Base-by-base conservation (phyloP, 192 early-diverging fungal genomes). In the Umbelopsis ramanniana region DNA sequence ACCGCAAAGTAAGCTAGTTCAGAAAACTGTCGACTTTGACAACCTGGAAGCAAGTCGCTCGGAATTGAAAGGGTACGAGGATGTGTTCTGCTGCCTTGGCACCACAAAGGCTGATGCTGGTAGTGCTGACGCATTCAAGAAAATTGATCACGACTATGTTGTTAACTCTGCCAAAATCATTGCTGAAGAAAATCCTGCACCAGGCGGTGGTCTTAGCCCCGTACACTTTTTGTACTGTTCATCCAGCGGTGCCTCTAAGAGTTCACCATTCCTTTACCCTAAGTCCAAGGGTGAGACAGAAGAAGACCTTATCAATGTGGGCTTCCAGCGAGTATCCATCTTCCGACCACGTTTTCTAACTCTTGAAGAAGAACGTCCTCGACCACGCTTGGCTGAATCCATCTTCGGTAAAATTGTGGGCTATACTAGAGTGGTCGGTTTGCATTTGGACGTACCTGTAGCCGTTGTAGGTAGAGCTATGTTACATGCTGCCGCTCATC, bases 61-160 rank as follows among this genome's bases (percentile, higher is more conserved):
- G 3, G 82, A 55, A 5, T 84, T 89, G 43, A 71, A 67, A 19
- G 83, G 82, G 15, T 67, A 80, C 22, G 76, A 83, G 87, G 82
- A 86, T 53, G 88, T 92, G 35, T 94, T 88, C 72, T 91, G 89
- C 72, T 84, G 89, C 67, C 81, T 96, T 7, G 93, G 87, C 35
- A 93, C 92, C 1, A 94, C 93, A 3, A 83, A 87, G 3, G 82
- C 79, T 2, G 84, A 81, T 63, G 88, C 90, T 50, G 93, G 93
- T 8, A 78, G 78, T 6, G 84, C 87, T 4, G 90, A 88, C 22
- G 81, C 74, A 3, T 96, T 94, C 67, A 76, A 83, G 54, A 91
- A 89, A 74, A 91, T 94, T 47, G 94, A 95, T 68, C 90, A 93
- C 52, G 88, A 89, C 68, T 94, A 95, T 69, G 88, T 90, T 12